Evolutionary conservation across 257 asterid species (phyloP).

Genomic region (Leonotis leonurus): DNA sequence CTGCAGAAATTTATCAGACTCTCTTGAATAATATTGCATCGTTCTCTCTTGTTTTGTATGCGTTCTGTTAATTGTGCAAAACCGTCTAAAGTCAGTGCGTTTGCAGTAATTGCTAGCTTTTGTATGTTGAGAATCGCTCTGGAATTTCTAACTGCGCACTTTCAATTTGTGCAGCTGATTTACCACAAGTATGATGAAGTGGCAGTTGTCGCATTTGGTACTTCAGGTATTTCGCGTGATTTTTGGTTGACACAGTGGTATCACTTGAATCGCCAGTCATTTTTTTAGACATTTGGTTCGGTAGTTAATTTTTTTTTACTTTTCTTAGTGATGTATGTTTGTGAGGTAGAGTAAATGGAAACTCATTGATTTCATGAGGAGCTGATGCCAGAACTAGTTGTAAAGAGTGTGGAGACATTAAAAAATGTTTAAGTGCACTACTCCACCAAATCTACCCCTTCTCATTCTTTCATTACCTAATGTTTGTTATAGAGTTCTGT

Average conservation of each 20-base stretch:
- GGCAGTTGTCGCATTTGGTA: slow-evolving; percentile 73
- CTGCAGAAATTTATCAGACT: background rate
- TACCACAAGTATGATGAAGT: slow-evolving; percentile 71
- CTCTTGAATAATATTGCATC: background rate
- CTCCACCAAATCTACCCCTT: background rate
- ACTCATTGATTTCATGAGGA: background rate
- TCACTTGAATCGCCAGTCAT: background rate
- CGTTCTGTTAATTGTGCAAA: background rate
- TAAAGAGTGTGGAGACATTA: background rate
- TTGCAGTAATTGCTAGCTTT: background rate
- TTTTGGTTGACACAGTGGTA: background rate
- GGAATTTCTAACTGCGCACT: slow-evolving; percentile 3
- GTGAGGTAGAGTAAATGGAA: background rate
- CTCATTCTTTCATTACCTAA: background rate
- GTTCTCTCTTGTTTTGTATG: background rate
- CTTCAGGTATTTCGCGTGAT: slow-evolving; percentile 48
- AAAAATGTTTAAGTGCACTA: background rate
- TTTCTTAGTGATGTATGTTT: slow-evolving; percentile 1
- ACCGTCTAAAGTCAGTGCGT: background rate
- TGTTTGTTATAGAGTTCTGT: background rate
- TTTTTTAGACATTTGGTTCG: background rate
- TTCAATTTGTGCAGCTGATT: slow-evolving; percentile 54
- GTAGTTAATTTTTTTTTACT: background rate
- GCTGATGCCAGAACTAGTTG: background rate
- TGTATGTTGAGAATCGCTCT: background rate